phyloP scores from a whole-genome alignment of 1,284 basidiomycete genomes.

The Schizopora paradoxa region DNA sequence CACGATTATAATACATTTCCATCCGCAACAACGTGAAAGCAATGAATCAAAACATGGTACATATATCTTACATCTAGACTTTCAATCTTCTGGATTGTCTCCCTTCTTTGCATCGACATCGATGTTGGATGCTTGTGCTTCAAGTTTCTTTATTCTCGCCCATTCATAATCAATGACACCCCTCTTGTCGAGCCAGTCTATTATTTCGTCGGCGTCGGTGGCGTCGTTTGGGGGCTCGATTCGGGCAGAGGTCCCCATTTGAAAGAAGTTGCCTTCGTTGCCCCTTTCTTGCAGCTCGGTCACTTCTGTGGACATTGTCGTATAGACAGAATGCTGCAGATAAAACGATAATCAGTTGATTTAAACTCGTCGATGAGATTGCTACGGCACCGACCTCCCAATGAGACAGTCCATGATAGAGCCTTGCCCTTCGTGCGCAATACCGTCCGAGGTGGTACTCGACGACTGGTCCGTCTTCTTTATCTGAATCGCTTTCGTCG shows the following conservation, averaged over 20 bases:
- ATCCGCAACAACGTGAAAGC: no score
- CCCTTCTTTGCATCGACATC: slow-evolving; percentile 47
- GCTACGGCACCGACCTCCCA: slow-evolving; percentile 62
- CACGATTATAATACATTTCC: no score
- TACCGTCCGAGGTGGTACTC: slow-evolving; percentile 63
- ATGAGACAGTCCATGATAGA: slow-evolving; percentile 74
- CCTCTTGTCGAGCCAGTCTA: slow-evolving; percentile 76
- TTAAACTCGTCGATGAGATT: not conserved
- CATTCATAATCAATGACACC: slow-evolving; percentile 64
- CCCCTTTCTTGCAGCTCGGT: slow-evolving; percentile 38
- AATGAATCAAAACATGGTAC: no score
- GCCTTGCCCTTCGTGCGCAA: slow-evolving; percentile 62
- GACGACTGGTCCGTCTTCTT: slow-evolving; percentile 28
- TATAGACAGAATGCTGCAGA: slow-evolving; percentile 54
- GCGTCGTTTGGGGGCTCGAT: slow-evolving; percentile 56
- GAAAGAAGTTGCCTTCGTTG: slow-evolving; percentile 42
- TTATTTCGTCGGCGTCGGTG: slow-evolving; percentile 66
- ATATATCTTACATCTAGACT: no score
- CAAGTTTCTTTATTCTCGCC: slow-evolving; percentile 61
- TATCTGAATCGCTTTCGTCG: slow-evolving; percentile 26
- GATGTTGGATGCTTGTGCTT: slow-evolving; percentile 63
- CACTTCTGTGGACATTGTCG: slow-evolving; percentile 49
- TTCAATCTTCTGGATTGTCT: slow-evolving; percentile 32
- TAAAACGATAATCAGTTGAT: slow-evolving; percentile 1
- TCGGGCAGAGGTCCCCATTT: slow-evolving; percentile 49